phyloP scores from a whole-genome alignment of 192 early-diverging fungal species.

The Podila epigama region DNA sequence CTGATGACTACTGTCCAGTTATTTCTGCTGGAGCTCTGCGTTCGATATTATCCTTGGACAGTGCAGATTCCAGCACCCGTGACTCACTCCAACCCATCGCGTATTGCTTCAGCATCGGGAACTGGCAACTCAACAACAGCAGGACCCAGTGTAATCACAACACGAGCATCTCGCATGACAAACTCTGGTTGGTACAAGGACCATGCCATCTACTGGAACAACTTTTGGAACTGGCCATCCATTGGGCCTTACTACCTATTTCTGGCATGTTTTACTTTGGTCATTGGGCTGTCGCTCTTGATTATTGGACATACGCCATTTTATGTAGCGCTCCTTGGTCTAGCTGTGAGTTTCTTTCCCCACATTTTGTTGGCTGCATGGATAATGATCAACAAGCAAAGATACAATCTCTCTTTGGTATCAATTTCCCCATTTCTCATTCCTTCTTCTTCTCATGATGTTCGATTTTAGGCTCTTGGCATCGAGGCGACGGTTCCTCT shows the following conservation, averaged over 20 bases:
- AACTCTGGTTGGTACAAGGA: conserved; percentile 37
- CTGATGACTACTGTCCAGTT: conserved; percentile 63
- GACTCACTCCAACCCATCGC: conserved; percentile 33
- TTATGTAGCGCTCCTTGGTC: conserved; percentile 36
- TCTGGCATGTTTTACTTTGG: conserved; percentile 23
- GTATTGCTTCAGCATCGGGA: conserved; percentile 9
- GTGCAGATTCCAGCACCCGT: conserved; percentile 26
- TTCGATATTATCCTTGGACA: conserved; percentile 53
- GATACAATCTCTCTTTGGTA: not conserved
- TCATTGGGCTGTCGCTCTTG: conserved; percentile 35
- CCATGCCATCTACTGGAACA: conserved; percentile 23
- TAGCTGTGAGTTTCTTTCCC: conserved; percentile 26
- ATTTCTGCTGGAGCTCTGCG: conserved; percentile 56
- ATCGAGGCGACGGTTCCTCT: conserved; percentile 68
- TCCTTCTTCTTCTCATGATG: conserved; percentile 4
- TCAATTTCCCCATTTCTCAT: not conserved
- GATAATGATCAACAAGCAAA: not conserved
- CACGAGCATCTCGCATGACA: conserved; percentile 19
- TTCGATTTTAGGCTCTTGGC: conserved; percentile 45
- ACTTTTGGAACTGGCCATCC: conserved; percentile 47
- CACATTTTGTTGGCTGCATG: not conserved
- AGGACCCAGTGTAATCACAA: conserved; percentile 15
- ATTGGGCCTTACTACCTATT: conserved; percentile 36
- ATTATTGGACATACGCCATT: conserved; percentile 38
- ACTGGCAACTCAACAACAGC: not conserved